These are phyloP conservation scores for sorghum (Sorghum bicolor) DNA, from an alignment of 176 grass and related monocot genomes.

Conservation along the genomic window DNA sequence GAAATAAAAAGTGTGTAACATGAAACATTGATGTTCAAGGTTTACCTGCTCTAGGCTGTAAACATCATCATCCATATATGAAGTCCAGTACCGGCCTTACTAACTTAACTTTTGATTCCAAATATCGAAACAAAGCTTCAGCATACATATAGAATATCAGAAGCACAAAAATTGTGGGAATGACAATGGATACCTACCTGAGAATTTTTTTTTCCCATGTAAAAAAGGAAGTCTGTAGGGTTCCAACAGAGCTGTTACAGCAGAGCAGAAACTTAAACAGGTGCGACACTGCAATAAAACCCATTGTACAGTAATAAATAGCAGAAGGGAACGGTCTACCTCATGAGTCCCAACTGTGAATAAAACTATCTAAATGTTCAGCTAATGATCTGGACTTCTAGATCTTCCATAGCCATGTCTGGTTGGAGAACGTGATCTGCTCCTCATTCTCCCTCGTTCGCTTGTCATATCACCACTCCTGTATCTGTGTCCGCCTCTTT, in stretches of 20 bases:
- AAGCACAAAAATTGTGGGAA: slow-evolving; percentile 38
- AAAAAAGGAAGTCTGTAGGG: slow-evolving; percentile 59
- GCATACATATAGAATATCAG: slow-evolving; percentile 39
- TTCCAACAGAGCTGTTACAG: slow-evolving; percentile 88
- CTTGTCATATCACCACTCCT: slow-evolving; percentile 49
- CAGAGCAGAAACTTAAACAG: slow-evolving; percentile 61
- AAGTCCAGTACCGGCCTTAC: slow-evolving; percentile 39
- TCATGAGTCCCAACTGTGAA: slow-evolving; percentile 58
- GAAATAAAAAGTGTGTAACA: slow-evolving; percentile 12
- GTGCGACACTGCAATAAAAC: slow-evolving; percentile 51
- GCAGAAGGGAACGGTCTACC: slow-evolving; percentile 69
- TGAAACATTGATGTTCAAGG: slow-evolving; percentile 24
- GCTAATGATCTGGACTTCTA: slow-evolving; percentile 59
- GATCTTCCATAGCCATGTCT: slow-evolving; percentile 60
- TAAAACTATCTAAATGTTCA: slow-evolving; percentile 64
- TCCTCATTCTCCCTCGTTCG: slow-evolving; percentile 43
- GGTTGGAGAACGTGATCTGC: slow-evolving; percentile 73
- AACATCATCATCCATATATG: slow-evolving; percentile 50
- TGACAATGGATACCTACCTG: slow-evolving; percentile 74
- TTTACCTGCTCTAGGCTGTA: slow-evolving; percentile 61
- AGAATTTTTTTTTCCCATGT: slow-evolving; percentile 53
- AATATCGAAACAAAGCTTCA: slow-evolving; percentile 32
- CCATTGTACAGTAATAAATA: slow-evolving; percentile 52
- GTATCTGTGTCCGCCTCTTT: slow-evolving; percentile 52
- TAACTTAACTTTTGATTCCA: slow-evolving; percentile 37